Evolutionary conservation across 495 filamentous ascomycete species (phyloP), one percentile per base, ranked within the genome.

Genomic region (Neurospora sublineolata): DNA sequence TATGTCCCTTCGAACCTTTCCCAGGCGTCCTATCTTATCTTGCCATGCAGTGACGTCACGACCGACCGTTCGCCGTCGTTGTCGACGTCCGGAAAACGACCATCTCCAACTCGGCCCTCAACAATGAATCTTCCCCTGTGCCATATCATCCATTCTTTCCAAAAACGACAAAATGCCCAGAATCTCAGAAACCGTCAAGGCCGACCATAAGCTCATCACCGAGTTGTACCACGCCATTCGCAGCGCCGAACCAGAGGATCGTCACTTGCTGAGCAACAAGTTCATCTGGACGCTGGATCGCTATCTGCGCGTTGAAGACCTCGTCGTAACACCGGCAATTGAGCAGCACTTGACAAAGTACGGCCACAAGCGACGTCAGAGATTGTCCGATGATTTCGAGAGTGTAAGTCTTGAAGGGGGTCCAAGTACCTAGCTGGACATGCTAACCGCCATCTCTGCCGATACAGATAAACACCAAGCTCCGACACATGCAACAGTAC

Each of bases 221-320:
- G 44, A 68, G 3, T 71, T 72, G 4, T 79, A 70, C 40, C 72
- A 71, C 2, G 67, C 68, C 9, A 73, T 79, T 1, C 33, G 70
- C 1, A 37, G 68, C 12, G 52, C 72, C 37, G 67, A 72, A 7
- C 77, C 75, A 3, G 74, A 75, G 27, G 67, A 71, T 20, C 72
- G 74, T 69, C 41, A 73, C 16, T 52, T 72, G 1, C 12, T 60
- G 12, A 16, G 12, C 3, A 74, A 75, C 60, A 52, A 75, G 20
- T 77, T 79, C 70, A 69, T 79, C 42, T 79, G 78, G 78, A 58
- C 52, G 12, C 60, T 79, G 8, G 71, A 75, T 20, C 73, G 75
- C 16, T 79, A 78, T 23, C 73, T 79, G 14, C 73, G 77, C 3
- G 72, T 75, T 36, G 78, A 79, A 33, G 76, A 79, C n/a, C 75